Evolutionary conservation across 2,329 filamentous ascomycete species (phyloP), one percentile per base, ranked within the genome.

Genomic region (Shiraia bambusicola): DNA sequence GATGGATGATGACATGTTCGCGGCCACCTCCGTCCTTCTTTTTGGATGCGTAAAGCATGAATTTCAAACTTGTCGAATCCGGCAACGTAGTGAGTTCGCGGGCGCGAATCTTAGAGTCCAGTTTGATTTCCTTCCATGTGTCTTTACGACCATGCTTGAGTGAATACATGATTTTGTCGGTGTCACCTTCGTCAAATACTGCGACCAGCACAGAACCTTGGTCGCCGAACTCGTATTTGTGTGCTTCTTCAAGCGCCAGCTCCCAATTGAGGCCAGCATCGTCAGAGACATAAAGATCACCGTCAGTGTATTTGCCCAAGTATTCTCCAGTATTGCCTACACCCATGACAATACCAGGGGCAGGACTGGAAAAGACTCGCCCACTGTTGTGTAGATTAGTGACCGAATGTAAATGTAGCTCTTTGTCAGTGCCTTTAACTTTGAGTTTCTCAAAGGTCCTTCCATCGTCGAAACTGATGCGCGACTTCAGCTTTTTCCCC

Each of bases 211-310:
- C 80, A 12, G 90, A 90, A 1, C 93, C 93, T 53, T 94, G 86
- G 57, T 96, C 92, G 38, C 93, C 93, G 66, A 97, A 94, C 62
- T 96, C 91, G 69, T 95, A 98, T 66, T 94, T 93, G 72, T 97
- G 90, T 10, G 91, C 87, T 14, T 88, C 88, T 12, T 90, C 76
- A 4, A 88, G 77, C 0, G 84, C 80, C 61, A 83, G 75, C 27
- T 76, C 81, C 93, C 94, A 98, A 1, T 83, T 91, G 46, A 88
- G 72, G 28, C 93, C 93, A 14, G 91, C 92, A 68, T 97, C 83
- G 61, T 95, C 88, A 0, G 93, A 98, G 17, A 97, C 82, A 62
- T 84, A 97, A 1, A 95, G 79, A 64, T 88, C 82, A 10, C 89
- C 84, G 8, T 95, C 81, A 3, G 75, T 73, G 61, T 91, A 92